Percentiles rank a stretch among this genome's conserved stretches.
These are phyloP conservation scores for Ambrosiella beaveri DNA, from an alignment of 2,329 filamentous ascomycete species.

Conservation along the genomic window DNA sequence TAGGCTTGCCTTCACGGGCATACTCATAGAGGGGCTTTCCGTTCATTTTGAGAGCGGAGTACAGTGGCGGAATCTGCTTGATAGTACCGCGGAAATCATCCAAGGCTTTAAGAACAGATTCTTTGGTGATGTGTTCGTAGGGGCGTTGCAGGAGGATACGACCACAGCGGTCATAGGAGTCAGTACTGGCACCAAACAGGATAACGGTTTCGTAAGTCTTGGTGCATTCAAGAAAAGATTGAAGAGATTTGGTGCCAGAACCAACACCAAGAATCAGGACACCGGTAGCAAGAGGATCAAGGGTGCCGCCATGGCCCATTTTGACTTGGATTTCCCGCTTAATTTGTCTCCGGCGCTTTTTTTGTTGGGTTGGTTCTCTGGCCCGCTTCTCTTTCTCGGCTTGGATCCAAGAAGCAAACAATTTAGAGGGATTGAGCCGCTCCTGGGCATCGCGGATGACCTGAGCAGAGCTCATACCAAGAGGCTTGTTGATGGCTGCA, in stretches of 20 bases:
- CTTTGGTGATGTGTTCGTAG: constrained; percentile 67
- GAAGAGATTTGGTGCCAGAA: constrained; percentile 67
- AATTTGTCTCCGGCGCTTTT: constrained; percentile 37
- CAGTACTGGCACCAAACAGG: constrained; percentile 80
- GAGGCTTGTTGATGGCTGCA: constrained; percentile 81
- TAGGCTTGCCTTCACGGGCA: constrained; percentile 70
- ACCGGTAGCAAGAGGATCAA: constrained; percentile 86
- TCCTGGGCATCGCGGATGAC: constrained; percentile 75
- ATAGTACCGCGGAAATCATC: constrained; percentile 62
- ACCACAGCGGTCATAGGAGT: constrained; percentile 77
- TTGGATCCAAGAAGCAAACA: constrained; percentile 65
- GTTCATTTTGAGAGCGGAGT: constrained; percentile 80
- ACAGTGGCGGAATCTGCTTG: constrained; percentile 80
- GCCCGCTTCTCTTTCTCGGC: constrained; percentile 39
- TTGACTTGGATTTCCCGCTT: constrained; percentile 58
- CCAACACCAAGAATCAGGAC: constrained; percentile 82
- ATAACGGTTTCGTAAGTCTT: constrained; percentile 87
- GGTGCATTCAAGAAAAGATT: constrained; percentile 67
- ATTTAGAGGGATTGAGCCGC: constrained; percentile 61
- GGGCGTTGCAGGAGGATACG: constrained; percentile 60
- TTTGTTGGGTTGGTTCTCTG: constrained; percentile 40
- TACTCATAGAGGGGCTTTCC: constrained; percentile 95
- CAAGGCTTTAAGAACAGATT: constrained; percentile 61
- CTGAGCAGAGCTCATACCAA: constrained; percentile 72
- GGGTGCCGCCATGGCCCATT: constrained; percentile 87